Evolutionary conservation across 192 early-diverging fungal genomes (phyloP), one percentile per base, ranked within the genome.

Genomic region (Entomortierella parvispora): DNA sequence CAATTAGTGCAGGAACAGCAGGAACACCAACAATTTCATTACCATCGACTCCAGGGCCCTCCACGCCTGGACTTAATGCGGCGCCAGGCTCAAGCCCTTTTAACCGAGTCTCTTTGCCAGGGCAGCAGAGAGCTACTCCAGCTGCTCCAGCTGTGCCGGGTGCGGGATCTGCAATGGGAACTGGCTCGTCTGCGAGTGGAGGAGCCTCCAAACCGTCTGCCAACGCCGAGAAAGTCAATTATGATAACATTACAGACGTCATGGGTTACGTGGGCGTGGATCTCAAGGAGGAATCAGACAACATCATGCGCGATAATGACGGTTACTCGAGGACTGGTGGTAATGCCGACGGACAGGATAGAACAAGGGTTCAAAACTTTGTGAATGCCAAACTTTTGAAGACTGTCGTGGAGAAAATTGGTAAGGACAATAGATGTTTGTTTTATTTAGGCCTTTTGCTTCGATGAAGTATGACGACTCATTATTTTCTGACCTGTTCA

Each of bases 221-320:
- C 25, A 65, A 40, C 37, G 37, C 55, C 12, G 74, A 83, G 44
- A 79, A 68, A 29, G 80, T 80, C 54, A 82, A 83, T 40, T 85
- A 81, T 62, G 86, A 89, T 28, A 83, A 80, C 37, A 68, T 93
- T 2, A 87, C 88, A n/a, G 92, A 94, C 65, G 90, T 94, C 18
- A 91, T 94, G 81, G 87, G 89, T 8, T 94, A 91, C 72, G 86
- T 90, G 8, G 92, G 91, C 15, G 87, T 94, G 25, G 91, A 94
- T 77, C 83, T 94, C 25, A 86, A 86, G 48, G 91, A 88, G 52
- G 85, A 88, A 65, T 82, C 86, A 6, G 87, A 89, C 32, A 87
- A 84, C 45, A 86, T 89, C 49, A 68, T 90, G 57, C 62, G 82
- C 23, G 80, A 86, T 52, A 67, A 65, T 47, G 64, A 69, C 44